Percentiles rank a stretch among this genome's conserved stretches.
These are phyloP conservation scores for Pelargonium nanum DNA, from an alignment of 345 rosid species.

Conservation along the genomic window DNA sequence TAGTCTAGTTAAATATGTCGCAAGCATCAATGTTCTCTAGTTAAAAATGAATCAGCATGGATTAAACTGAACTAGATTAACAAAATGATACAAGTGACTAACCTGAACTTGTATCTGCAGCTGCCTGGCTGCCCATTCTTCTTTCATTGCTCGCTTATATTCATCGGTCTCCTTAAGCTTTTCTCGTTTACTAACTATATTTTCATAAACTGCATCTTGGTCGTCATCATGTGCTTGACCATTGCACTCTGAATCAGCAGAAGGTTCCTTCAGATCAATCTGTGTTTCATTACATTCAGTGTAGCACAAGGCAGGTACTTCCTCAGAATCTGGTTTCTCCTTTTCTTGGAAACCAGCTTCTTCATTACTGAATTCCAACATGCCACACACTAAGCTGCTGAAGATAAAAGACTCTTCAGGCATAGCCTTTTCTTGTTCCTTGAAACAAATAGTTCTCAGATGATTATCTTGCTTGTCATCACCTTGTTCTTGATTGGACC, in stretches of 20 bases:
- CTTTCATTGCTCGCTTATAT: conserved; percentile 66
- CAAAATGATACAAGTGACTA: conserved; percentile 2
- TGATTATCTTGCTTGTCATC: too few species aligned
- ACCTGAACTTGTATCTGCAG: conserved; percentile 68
- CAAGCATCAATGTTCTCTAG: too few species aligned
- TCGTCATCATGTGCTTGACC: conserved; percentile 9
- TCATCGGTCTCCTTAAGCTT: conserved; percentile 75
- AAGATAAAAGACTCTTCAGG: conserved; percentile 1
- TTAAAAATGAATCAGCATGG: too few species aligned
- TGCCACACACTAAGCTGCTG: conserved; percentile 10
- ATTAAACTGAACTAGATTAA: too few species aligned
- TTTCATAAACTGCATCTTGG: conserved; percentile 10
- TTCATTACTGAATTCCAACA: conserved; percentile 10
- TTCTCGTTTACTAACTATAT: conserved; percentile 57
- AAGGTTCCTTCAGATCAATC: conserved; percentile 14
- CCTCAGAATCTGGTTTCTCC: conserved; percentile 2
- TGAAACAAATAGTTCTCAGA: too few species aligned
- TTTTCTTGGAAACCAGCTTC: conserved; percentile 4
- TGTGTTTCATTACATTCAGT: too few species aligned
- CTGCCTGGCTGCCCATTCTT: conserved; percentile 82
- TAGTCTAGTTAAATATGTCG: too few species aligned
- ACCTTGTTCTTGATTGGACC: too few species aligned
- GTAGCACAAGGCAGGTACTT: conserved; percentile 9
- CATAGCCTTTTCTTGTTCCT: too few species aligned
- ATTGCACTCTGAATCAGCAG: conserved; percentile 14